phyloP scores from a whole-genome alignment of 305 asterid species.

The Petunia hybrid region DNA sequence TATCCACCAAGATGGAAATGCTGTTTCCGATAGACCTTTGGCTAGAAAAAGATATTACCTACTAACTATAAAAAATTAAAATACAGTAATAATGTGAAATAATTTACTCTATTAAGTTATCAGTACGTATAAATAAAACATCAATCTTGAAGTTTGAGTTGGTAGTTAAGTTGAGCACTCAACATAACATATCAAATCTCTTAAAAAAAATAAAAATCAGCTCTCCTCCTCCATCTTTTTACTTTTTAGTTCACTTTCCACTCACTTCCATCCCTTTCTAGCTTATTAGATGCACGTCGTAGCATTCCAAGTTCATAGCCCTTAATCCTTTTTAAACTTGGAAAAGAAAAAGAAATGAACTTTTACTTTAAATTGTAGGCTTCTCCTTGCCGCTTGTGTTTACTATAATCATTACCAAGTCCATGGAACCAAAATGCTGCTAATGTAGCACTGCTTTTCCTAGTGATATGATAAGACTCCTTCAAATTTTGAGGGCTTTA shows the following conservation, averaged over 20 bases:
- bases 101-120: too few species aligned
- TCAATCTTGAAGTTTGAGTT: too few species aligned
- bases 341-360: background rate
- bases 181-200: too few species aligned
- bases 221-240: background rate
- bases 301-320: background rate
- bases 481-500: background rate
- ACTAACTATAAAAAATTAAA: too few species aligned
- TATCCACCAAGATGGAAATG: too few species aligned
- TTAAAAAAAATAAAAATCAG: too few species aligned
- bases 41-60: too few species aligned
- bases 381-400: background rate
- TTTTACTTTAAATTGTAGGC: constrained; percentile 27
- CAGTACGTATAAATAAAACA: too few species aligned
- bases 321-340: background rate
- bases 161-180: too few species aligned
- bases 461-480: constrained; percentile 1
- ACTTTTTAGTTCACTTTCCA: background rate
- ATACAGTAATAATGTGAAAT: too few species aligned
- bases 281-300: background rate
- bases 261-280: constrained; percentile 2
- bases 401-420: constrained; percentile 16
- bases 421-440: constrained; percentile 6
- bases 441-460: background rate
- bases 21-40: too few species aligned